These are phyloP conservation scores for Lactarius akahatsu DNA, from an alignment of 768 basidiomycete species.

Conservation along the genomic window DNA sequence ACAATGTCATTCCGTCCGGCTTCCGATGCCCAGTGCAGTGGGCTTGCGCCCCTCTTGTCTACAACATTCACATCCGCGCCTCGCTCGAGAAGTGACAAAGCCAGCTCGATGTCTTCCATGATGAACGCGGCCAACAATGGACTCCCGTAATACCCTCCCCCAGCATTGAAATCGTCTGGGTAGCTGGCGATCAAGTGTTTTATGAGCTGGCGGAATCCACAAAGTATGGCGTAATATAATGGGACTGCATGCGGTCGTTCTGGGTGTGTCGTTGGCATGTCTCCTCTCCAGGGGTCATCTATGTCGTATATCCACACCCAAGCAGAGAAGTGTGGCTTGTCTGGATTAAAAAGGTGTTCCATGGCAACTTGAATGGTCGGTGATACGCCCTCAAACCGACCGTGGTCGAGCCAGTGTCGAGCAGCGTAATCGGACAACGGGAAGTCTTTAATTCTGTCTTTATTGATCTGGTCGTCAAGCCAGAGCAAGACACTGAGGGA, in stretches of 20 bases:
- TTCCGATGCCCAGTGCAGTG: neutral
- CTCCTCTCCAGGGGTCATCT: neutral
- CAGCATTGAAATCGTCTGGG: neutral
- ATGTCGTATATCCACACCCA: constrained; percentile 14
- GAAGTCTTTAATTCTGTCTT: neutral
- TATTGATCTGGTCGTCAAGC: neutral
- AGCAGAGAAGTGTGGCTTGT: neutral
- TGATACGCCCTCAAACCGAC: neutral
- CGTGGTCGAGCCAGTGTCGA: neutral
- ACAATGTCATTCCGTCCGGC: neutral
- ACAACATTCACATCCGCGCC: neutral
- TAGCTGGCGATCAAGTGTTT: constrained; percentile 1
- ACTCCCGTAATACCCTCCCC: neutral
- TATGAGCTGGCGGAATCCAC: neutral
- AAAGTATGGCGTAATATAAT: constrained; percentile 2
- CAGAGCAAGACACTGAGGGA: neutral
- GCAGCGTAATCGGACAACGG: constrained; percentile 8
- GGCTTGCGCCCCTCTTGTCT: neutral
- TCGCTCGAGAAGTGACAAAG: neutral
- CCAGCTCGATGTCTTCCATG: neutral
- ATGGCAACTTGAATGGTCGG: neutral
- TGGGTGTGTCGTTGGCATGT: neutral
- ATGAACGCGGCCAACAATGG: neutral
- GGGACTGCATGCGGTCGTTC: neutral
- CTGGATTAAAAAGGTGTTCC: constrained; percentile 7